Base-by-base conservation (phyloP, 371 early-diverging fungal genomes). In the Entomophthora muscae region DNA sequence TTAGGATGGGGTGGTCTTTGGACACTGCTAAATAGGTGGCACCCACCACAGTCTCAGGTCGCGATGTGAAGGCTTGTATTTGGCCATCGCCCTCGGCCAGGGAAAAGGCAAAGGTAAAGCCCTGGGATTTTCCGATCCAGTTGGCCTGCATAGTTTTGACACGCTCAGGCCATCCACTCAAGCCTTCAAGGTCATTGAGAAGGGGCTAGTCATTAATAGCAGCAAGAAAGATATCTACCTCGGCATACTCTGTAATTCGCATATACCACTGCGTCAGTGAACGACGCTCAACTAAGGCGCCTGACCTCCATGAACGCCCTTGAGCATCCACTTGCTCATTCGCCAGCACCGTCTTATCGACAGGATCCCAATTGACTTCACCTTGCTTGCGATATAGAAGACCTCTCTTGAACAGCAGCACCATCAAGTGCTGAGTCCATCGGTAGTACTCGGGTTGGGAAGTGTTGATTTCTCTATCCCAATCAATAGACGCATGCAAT, bases 301-400 rank as follows among this genome's bases (percentile, higher is more conserved):
- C 96, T 0, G 92, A 91, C 32, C 96, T 68, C 86, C 94, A 94
- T 27, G 92, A 92, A 53, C 80, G 72, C 23, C 96, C 95, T 57
- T 89, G 82, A 10, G 75, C 71, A 75, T 93, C 93, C 0, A 95
- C 93, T 76, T 95, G 96, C 69, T 95, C 96, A 70, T 95, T 95
- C 0, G 96, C 94, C 57, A 95, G 71, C 1, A 95, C 94, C 0
- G 96, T 95, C 66, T 90, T 74, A 68, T 95, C 95, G 0, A 95
- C 78, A 0, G 96, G 96, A 74, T 95, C 96, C 96, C 96, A 95
- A 71, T 95, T 95, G 3, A 95, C 93, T 10, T 85, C 70, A 0
- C 91, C 90, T 63, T 90, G 86, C 67, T 89, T 89, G 66, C 84
- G 86, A 71, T 95, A 91, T 0, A 88, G 87, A 57, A 93, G 72